Evolutionary conservation across 169 alveolate genomes (phyloP), one percentile per base, ranked within the genome.

Genomic region (Plasmodium falciparum): DNA sequence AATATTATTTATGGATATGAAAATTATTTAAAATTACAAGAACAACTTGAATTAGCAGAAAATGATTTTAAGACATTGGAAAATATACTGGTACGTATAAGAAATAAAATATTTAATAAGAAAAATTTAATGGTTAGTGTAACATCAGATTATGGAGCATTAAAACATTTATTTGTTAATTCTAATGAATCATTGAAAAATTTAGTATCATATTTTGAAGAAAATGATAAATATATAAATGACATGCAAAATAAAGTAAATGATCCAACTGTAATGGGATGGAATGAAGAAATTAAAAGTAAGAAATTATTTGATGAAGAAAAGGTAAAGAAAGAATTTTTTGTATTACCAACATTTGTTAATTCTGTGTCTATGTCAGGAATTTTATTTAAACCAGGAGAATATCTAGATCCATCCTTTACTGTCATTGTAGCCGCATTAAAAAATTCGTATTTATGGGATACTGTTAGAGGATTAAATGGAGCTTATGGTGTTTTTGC

Each of bases 401-500:
- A 94, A 52, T 74, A 86, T 43, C 47, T 91, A 15, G 86, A 67
- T 65, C 96, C 96, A 2, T 88, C 93, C 4, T 92, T 89, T 49
- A 73, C 74, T 26, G 90, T 94, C 17, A 88, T 92, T n/a, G 73
- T 93, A 29, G 95, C 93, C 33, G 94, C 93, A 43, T 26, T 94
- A 61, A 59, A 80, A 45, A 71, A 93, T 54, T 61, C 93, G 5
- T 91, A 93, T 73, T 71, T 94, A 67, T 94, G 95, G 95, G 93
- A 88, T 56, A 92, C 88, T 20, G 93, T 94, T 13, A 89, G 97
- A 83, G 93, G 90, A 63, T 49, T 93, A 2, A 73, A 91, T 70
- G 97, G 97, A 1, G 97, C 97, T 0, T 94, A 94, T 71, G 95
- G 95, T 47, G 97, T 93, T 22, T 88, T 62, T 73, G 93, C 94